phyloP scores from a whole-genome alignment of 2,329 filamentous ascomycete species.

The Ophiosphaerella narmari region DNA sequence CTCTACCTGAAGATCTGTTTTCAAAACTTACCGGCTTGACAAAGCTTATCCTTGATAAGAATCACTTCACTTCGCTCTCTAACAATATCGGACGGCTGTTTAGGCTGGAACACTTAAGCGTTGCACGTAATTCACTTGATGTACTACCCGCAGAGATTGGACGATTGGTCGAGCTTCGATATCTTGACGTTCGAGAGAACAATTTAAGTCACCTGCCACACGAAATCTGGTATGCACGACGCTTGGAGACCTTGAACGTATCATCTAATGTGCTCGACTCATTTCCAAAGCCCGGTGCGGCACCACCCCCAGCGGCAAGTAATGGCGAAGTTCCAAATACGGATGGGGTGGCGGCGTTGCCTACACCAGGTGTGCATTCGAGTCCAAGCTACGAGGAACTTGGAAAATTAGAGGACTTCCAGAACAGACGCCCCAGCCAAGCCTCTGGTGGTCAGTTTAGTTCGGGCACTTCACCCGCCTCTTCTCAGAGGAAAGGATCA shows the following conservation, averaged over 20 bases:
- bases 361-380: conserved; percentile 48
- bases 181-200: conserved; percentile 89
- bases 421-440: conserved; percentile 78
- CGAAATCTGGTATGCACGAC: conserved; percentile 95
- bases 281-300: conserved; percentile 83
- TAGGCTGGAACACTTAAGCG: conserved; percentile 87
- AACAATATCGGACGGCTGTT: conserved; percentile 81
- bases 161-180: conserved; percentile 79
- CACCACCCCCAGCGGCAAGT: conserved; percentile 58
- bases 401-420: conserved; percentile 65
- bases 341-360: conserved; percentile 51
- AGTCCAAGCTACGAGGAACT: conserved; percentile 81
- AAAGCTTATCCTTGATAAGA: conserved; percentile 87
- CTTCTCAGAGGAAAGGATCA: conserved; percentile 74
- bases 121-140: conserved; percentile 87
- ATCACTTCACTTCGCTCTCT: conserved; percentile 91
- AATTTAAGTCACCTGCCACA: conserved; percentile 86
- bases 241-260: conserved; percentile 88
- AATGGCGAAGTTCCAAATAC: conserved; percentile 39
- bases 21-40: conserved; percentile 85
- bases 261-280: conserved; percentile 91
- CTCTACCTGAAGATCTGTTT: conserved; percentile 84
- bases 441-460: conserved; percentile 77
- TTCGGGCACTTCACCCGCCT: conserved; percentile 72
- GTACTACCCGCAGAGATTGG: conserved; percentile 87